Evolutionary conservation across 345 rosid genomes (phyloP), one percentile per base, ranked within the genome.

Genomic region (Firmiana major): DNA sequence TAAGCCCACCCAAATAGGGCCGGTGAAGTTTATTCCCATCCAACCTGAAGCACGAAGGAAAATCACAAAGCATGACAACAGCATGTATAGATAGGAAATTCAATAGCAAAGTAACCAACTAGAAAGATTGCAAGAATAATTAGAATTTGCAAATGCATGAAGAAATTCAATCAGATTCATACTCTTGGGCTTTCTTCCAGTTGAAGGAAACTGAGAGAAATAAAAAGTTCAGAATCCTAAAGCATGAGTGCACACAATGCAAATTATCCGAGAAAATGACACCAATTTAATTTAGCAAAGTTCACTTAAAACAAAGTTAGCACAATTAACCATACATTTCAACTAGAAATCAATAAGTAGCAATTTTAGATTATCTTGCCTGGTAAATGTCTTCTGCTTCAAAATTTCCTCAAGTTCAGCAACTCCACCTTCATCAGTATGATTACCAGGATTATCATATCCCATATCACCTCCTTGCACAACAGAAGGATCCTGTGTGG

Each of bases 381-480:
- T 92, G 57, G 97, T 87, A 81, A 92, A 96, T 19, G 89, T 92
- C 81, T 91, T 88, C 83, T 87, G 92, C 84, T 84, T 90, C 65
- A 96, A 80, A 62, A 88, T 82, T 60, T 81, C 74, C 85, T 90
- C 94, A 57, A 90, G 88, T 16, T 91, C 88, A 40, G 81, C 54
- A 34, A 85, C 73, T 78, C 85, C 89, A 55, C 80, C 83, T 51
- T 71, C 71, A 49, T 75, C 82, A 54, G 84, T 69, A 65, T 60
- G 63, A 74, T 65, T 69, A 80, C 63, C 62, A 45, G 77, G 81
- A 54, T 77, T 69, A 53, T 78, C 86, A 78, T 72, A 63, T 43
- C 46, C 82, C 67, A 58, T 74, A 36, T 48, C 63, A 53, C 84
- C 84, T 74, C 73, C 81, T 13, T 51, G 83, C 79, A 65, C 78